These are phyloP conservation scores for Fusarium sp. DNA, from an alignment of 2,329 filamentous ascomycete species.

Conservation along the genomic window DNA sequence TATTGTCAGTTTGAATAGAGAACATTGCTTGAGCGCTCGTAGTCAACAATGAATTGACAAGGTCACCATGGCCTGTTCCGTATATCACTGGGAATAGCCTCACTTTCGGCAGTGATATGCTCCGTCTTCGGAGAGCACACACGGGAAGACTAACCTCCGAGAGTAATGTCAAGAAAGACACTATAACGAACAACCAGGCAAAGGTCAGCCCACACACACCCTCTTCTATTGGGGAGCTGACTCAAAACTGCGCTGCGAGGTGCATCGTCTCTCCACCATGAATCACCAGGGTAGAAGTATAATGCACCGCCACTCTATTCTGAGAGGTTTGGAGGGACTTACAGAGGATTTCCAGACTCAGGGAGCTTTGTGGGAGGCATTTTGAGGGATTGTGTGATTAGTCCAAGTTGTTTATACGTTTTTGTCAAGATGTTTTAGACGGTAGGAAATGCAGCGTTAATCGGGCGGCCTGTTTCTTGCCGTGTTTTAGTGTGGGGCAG, in stretches of 20 bases:
- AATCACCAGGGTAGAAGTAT: conserved; percentile 18
- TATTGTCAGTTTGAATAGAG: not conserved
- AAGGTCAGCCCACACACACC: conserved; percentile 36
- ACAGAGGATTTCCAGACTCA: conserved; percentile 59
- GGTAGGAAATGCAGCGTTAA: conserved; percentile 3
- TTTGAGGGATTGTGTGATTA: not conserved
- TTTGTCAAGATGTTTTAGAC: conserved; percentile 8
- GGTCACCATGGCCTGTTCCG: not conserved
- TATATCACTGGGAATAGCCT: conserved; percentile 29
- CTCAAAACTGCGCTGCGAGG: conserved; percentile 22
- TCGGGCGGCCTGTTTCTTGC: not conserved
- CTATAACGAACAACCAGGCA: conserved; percentile 45
- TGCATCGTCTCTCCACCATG: conserved; percentile 28
- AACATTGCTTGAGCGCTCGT: not conserved
- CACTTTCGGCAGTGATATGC: conserved; percentile 8
- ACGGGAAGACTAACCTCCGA: conserved; percentile 68
- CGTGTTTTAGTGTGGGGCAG: conserved; percentile 25
- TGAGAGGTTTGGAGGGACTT: conserved; percentile 39
- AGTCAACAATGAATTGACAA: not conserved
- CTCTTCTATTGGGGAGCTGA: conserved; percentile 19
- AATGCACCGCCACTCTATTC: conserved; percentile 22
- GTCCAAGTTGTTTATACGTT: not conserved
- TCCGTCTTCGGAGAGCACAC: conserved; percentile 18
- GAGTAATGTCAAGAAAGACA: conserved; percentile 81
- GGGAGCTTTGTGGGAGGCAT: conserved; percentile 59